Evolutionary conservation across 2,329 filamentous ascomycete species (phyloP), one percentile per base, ranked within the genome.

Genomic region (Nannizzia gypsea): DNA sequence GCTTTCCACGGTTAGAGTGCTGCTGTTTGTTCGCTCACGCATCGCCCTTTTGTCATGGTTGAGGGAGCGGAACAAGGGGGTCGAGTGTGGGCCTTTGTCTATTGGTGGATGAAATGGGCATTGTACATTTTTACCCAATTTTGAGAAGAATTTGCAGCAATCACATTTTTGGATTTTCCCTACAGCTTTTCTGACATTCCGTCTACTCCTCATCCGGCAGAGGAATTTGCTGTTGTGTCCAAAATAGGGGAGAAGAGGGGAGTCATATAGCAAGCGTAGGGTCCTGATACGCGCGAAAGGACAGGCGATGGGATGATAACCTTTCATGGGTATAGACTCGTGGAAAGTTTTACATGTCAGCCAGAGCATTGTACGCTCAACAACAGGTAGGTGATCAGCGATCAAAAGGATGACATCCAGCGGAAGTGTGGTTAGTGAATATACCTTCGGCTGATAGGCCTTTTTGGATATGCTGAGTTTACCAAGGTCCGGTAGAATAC

Each of bases 351-450:
- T 67, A 63, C 64, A 67, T 24, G 64, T 61, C 22, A 66, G 60
- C 40, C 61, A 64, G 26, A 68, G 63, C 40, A 66, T 65, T 38
- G 65, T 63, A 22, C 65, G 64, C 46, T 67, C 67, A 26, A 66
- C 56, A 8, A 60, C 56, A 36, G 64, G 60, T 42, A 68, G 61
- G n/a, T 63, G 31, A 4, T 62, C 60, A 11, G 63, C 58, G 50
- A 68, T 64, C 9, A 50, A 24, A 13, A 55, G 6, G 9, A 60
- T 20, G 17, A 62, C 24, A 20, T 62, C 61, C 8, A 56, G 6
- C 11, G 61, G 59, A 20, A 60, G 8, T 3, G n/a, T 34, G 6
- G 6, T 15, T 3, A 54, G 24, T 8, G 50, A 17, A 20, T n/a
- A 9, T 34, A 9, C 9, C n/a, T 9, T 26, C 31, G 9, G 26